phyloP scores from a whole-genome alignment of 345 rosid species.

The Reutealis trisperma region DNA sequence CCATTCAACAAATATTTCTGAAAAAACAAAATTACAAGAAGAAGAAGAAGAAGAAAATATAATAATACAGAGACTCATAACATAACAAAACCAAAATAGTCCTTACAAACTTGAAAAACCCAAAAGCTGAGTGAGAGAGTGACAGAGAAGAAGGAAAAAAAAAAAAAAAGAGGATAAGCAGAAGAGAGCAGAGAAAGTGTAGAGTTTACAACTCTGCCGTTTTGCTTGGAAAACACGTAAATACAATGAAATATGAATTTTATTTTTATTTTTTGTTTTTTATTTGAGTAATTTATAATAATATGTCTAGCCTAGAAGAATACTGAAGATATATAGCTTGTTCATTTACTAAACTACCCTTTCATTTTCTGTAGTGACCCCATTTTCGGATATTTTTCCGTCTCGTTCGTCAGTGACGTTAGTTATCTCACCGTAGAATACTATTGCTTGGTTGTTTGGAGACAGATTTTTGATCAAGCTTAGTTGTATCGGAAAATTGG shows the following conservation, averaged over 20 bases:
- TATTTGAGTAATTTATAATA: background rate
- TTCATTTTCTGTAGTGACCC: background rate
- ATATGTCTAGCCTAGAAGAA: background rate
- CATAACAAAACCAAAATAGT: slow-evolving; percentile 21
- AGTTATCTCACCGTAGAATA: background rate
- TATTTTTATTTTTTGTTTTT: background rate
- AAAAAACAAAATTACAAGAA: slow-evolving; percentile 3
- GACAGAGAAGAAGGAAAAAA: background rate
- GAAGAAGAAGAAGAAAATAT: background rate
- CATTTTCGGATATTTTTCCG: background rate
- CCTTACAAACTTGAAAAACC: background rate
- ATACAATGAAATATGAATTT: background rate
- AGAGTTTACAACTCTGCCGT: slow-evolving; percentile 14
- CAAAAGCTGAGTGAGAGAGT: slow-evolving; percentile 4
- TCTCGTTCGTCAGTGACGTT: slow-evolving; percentile 12
- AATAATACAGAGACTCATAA: background rate
- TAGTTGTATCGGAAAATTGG: background rate
- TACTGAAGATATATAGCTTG: background rate
- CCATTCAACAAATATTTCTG: background rate
- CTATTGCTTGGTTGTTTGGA: background rate
- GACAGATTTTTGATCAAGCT: background rate
- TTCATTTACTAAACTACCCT: slow-evolving; percentile 35
- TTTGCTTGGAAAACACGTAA: slow-evolving; percentile 89
- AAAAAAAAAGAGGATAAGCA: slow-evolving; percentile 11
- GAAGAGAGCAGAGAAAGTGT: background rate